These are phyloP conservation scores for Lunularia cruciata DNA, from an alignment of 225 moss, liverwort and hornwort species.

Conservation along the genomic window DNA sequence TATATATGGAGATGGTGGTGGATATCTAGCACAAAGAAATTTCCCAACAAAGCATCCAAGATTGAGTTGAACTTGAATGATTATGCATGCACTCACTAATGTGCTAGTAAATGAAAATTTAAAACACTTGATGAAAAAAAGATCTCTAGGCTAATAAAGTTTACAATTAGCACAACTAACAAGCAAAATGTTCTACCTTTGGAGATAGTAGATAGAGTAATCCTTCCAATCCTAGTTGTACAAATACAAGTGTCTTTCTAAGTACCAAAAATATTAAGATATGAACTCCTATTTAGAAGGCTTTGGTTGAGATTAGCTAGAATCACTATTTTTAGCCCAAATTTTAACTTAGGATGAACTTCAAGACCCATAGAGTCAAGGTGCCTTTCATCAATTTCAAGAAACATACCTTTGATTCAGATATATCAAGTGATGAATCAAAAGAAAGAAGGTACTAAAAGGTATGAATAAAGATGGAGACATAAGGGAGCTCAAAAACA, in stretches of 20 bases:
- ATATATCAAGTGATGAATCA: too few relatives aligned
- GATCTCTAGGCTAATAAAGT: background rate
- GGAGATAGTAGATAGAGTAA: background rate
- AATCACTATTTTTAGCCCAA: background rate
- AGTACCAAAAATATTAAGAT: background rate
- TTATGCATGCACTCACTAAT: background rate
- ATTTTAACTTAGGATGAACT: background rate
- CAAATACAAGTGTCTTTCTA: background rate
- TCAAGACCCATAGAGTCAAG: background rate
- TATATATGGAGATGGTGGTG: background rate
- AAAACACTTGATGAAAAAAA: background rate
- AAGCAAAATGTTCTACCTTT: background rate
- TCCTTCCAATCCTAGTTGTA: too few relatives aligned
- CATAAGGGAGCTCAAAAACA: too few relatives aligned
- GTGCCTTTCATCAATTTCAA: too few relatives aligned
- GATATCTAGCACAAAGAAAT: background rate
- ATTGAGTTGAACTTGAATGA: background rate
- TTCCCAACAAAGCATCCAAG: background rate
- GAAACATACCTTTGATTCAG: too few relatives aligned
- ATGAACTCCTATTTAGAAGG: background rate
- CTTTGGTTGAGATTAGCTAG: background rate
- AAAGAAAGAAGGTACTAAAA: too few relatives aligned
- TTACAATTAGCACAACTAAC: background rate
- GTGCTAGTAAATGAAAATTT: background rate
- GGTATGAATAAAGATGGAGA: too few relatives aligned